A percentile compares a stretch with the other conserved stretches of the same genome.
Conservation (phyloP, 2,329 filamentous ascomycete species). For the Stagonosporopsis chrysanthemi region DNA sequence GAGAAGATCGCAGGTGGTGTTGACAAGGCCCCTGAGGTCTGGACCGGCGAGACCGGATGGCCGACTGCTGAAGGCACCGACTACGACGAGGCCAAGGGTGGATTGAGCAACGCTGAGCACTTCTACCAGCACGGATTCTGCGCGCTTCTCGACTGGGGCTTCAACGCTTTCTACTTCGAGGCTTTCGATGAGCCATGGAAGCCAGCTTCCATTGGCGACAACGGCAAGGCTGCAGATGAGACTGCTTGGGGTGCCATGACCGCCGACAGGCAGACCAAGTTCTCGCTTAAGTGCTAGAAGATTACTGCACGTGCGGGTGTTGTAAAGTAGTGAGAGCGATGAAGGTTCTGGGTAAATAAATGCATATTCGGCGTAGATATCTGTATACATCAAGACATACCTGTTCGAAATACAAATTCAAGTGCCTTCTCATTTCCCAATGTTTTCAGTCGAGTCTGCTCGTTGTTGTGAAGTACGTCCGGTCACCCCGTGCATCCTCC, state of each 20-base stretch:
- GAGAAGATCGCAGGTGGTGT: conserved; percentile 63
- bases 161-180: conserved; percentile 77
- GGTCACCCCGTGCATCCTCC: neutral
- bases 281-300: conserved; percentile 56
- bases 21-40: conserved; percentile 65
- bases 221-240: conserved; percentile 68
- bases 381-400: neutral
- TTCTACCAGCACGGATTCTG: conserved; percentile 72
- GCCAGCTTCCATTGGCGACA: conserved; percentile 68
- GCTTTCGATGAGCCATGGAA: conserved; percentile 78
- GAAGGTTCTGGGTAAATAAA: neutral
- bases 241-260: conserved; percentile 75
- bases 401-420: neutral
- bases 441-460: neutral
- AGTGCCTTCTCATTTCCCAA: neutral
- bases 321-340: neutral
- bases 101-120: conserved; percentile 63
- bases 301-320: neutral
- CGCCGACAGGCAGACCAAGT: conserved; percentile 66
- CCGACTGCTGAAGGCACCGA: conserved; percentile 61
- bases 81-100: conserved; percentile 68
- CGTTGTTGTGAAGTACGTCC: neutral
- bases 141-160: conserved; percentile 68
- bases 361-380: conserved; percentile 7
- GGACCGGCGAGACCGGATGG: conserved; percentile 44